Base-by-base conservation (phyloP, 306 rosid genomes). In the Delonix regia region DNA sequence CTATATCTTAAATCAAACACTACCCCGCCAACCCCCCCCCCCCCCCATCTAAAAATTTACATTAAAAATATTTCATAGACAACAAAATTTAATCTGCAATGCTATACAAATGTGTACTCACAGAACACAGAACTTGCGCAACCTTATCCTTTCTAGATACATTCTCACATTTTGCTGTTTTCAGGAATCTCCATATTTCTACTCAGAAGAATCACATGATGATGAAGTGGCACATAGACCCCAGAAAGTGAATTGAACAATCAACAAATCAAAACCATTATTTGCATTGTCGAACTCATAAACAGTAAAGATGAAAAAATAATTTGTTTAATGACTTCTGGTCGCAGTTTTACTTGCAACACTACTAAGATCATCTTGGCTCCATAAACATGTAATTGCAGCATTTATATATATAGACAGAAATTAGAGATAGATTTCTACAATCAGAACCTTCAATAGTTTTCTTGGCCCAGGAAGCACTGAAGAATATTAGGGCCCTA, bases 401-500 rank as follows among this genome's bases (percentile, higher is more conserved):
- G 44, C 25, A 5, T 5, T 44, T 19, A 49, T 45, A 39, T 38
- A 27, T n/a, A 19, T 25, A 55, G 16, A 25, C 36, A 63, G 69
- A 30, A 10, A 24, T 38, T 19, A 28, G 12, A 19, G 36, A 57
- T 38, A 62, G 45, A 11, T 51, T 28, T 62, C 15, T n/a, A 39
- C 78, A 63, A n/a, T 19, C 75, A 52, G 45, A 73, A 73, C 69
- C 78, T 63, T 63, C 2, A 71, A 49, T 19, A 25, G 59, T 14
- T 69, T 52, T 42, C 8, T 48, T 21, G 33, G 45, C 18, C 38
- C 7, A 49, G 48, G 10, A n/a, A 48, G 64, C 73, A 39, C 14
- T 1, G 38, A 68, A 68, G 69, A 41, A 78, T 11, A 9, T 38
- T 30, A 69, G 14, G 38, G 75, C 51, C 68, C 56, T 33, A 57